Conservation (phyloP, 208 protist species). For the Leishmania martiniquensis region DNA sequence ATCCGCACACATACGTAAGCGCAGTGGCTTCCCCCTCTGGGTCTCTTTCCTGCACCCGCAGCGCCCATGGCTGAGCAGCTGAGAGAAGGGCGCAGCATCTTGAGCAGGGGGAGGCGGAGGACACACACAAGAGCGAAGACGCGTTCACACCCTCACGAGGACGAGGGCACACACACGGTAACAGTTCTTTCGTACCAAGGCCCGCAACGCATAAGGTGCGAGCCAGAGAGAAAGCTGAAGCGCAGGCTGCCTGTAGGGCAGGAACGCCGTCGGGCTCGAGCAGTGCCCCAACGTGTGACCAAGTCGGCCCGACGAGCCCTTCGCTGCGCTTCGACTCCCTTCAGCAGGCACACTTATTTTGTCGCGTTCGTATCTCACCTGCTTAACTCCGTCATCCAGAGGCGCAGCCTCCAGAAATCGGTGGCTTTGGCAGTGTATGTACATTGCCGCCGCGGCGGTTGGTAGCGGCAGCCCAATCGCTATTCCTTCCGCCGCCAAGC, state of each 20-base stretch:
- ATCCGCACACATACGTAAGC: background rate
- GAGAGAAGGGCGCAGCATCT: background rate
- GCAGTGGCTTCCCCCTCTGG: background rate
- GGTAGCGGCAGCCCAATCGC: constrained; percentile 31
- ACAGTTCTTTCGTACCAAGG: background rate
- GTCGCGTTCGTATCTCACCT: constrained; percentile 1
- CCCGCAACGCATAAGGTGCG: background rate
- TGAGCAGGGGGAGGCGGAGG: background rate
- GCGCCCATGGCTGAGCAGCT: background rate
- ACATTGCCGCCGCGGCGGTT: constrained; percentile 46
- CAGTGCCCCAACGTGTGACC: background rate
- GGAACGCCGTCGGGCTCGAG: background rate
- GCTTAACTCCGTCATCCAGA: constrained; percentile 32
- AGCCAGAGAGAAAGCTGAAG: background rate
- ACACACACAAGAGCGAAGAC: background rate
- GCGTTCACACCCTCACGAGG: background rate
- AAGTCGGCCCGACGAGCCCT: background rate
- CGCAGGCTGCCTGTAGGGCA: background rate
- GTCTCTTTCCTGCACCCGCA: background rate
- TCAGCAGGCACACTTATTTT: background rate
- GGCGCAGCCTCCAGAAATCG: constrained; percentile 29
- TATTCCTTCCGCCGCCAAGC: constrained; percentile 9
- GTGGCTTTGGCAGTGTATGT: constrained; percentile 49
- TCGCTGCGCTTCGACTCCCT: background rate
- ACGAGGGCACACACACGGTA: background rate